Base-by-base conservation (phyloP, 176 grass and related monocot genomes). In the Themeda triandra region DNA sequence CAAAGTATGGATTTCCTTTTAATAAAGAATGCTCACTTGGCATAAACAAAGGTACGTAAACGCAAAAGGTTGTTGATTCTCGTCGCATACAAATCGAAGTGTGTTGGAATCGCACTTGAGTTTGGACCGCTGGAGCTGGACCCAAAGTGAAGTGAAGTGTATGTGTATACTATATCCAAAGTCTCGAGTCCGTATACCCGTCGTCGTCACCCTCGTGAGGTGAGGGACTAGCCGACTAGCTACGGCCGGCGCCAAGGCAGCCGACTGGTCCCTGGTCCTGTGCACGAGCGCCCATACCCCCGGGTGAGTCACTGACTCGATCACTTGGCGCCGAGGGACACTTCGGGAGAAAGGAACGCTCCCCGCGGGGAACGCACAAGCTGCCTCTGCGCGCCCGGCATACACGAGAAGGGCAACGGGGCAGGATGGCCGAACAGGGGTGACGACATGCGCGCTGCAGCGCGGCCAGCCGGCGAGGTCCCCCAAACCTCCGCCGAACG, bases 371-470 rank as follows among this genome's bases (percentile, higher is more conserved):
- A 9, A 6, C 27, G 53, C 86, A 88, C 46, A 73, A 71, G 90
- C 76, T 84, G 80, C 73, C 80, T 15, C 79, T 86, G 75, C 68
- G 62, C 67, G 8, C 24, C 62, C 78, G 14, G 74, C 89, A 88
- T 60, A 82, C 82, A 93, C 88, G 76, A 83, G 86, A 88, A 88
- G 60, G 84, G 87, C 75, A 90, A 21, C 5, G 60, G 39, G 39
- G 27, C 79, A 76, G 63, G 78, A 60, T 41, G 80, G 73, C 73
- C 73, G 40, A 71, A 63, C 80, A 72, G 80, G 71, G 65, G 32
- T 82, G 72, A 90, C 66, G 71, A 6, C 29, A 18, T 17, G 37
- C n/a, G 9, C 48, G 54, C 53, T 71, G 68, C 23, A 14, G 18
- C 28, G 10, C 11, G 10, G 30, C 31, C 12, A 41, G 9, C n/a